Conservation (phyloP, 805 yeast species). For the Zygosaccharomyces lentus region DNA sequence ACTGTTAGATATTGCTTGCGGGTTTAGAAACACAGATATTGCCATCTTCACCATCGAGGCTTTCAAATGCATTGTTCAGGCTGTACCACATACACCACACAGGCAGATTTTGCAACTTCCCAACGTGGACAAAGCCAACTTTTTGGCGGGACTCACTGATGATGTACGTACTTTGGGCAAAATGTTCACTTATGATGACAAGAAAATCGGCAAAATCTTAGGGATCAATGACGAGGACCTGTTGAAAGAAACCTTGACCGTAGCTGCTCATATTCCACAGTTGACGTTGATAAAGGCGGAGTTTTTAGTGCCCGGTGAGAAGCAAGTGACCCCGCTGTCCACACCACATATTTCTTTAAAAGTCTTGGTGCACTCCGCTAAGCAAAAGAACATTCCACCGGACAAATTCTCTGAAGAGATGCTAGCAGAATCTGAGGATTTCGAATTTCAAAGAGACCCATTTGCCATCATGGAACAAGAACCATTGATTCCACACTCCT, state of each 20-base stretch:
- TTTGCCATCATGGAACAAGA: slow-evolving; percentile 58
- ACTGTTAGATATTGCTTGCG: slow-evolving; percentile 73
- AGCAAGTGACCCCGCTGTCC: slow-evolving; percentile 61
- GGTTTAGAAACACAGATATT: slow-evolving; percentile 69
- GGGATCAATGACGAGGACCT: slow-evolving; percentile 47
- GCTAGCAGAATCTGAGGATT: slow-evolving; percentile 51
- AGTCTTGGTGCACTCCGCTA: slow-evolving; percentile 69
- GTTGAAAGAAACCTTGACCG: slow-evolving; percentile 46
- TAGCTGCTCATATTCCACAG: slow-evolving; percentile 64
- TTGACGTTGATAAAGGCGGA: slow-evolving; percentile 64
- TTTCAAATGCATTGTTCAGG: slow-evolving; percentile 70
- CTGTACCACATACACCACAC: slow-evolving; percentile 51
- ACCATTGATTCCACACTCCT: slow-evolving; percentile 62
- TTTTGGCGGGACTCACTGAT: slow-evolving; percentile 30
- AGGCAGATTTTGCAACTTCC: slow-evolving; percentile 81
- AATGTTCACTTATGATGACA: slow-evolving; percentile 54
- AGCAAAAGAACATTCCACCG: slow-evolving; percentile 51
- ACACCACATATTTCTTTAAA: slow-evolving; percentile 71
- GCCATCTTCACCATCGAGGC: slow-evolving; percentile 58
- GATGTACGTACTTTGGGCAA: slow-evolving; percentile 62
- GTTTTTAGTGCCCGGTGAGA: slow-evolving; percentile 86
- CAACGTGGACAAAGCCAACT: slow-evolving; percentile 49
- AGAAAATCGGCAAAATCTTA: slow-evolving; percentile 51
- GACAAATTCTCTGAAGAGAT: slow-evolving; percentile 32
- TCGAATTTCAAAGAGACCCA: slow-evolving; percentile 72